A percentile compares a stretch with the other conserved stretches of the same genome.
These are phyloP conservation scores for Pseudogymnoascus sp. DNA, from an alignment of 2,329 filamentous ascomycete species.

Conservation along the genomic window DNA sequence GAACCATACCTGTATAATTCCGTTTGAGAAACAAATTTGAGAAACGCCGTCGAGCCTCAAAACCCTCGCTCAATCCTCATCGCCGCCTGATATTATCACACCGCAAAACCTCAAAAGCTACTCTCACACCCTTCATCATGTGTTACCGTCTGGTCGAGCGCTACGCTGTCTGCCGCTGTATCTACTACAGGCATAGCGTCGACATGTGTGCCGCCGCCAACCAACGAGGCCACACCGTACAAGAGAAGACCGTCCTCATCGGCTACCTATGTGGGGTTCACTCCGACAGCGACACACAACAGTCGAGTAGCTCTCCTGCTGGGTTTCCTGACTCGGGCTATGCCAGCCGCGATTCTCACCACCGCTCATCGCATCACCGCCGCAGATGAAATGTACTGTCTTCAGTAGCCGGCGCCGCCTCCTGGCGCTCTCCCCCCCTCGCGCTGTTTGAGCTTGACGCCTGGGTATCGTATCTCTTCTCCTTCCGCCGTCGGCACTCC, in stretches of 20 bases:
- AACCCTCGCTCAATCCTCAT: not conserved
- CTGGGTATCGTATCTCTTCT: slow-evolving; percentile 27
- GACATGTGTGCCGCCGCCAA: slow-evolving; percentile 58
- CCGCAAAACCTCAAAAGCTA: not conserved
- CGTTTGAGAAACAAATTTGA: not conserved
- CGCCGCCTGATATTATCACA: not conserved
- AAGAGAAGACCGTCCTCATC: slow-evolving; percentile 61
- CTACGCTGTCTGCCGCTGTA: slow-evolving; percentile 61
- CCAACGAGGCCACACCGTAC: slow-evolving; percentile 52
- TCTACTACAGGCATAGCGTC: slow-evolving; percentile 60
- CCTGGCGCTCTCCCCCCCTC: slow-evolving; percentile 27
- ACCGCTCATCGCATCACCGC: slow-evolving; percentile 21
- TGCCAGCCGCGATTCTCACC: slow-evolving; percentile 24
- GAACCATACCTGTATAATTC: slow-evolving; percentile 1
- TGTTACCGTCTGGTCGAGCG: slow-evolving; percentile 64
- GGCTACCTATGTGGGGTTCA: slow-evolving; percentile 57
- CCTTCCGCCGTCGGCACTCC: slow-evolving; percentile 24
- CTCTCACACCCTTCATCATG: slow-evolving; percentile 37
- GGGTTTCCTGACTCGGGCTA: slow-evolving; percentile 29
- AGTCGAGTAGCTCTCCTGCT: slow-evolving; percentile 17
- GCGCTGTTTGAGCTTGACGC: slow-evolving; percentile 25
- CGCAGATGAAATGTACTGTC: slow-evolving; percentile 29
- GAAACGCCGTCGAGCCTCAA: not conserved
- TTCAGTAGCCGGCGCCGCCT: slow-evolving; percentile 26
- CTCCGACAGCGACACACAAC: slow-evolving; percentile 13